Percentiles rank a stretch among this genome's conserved stretches.
phyloP scores from a whole-genome alignment of 1,139 yeast genomes.

The Arxiozyma telluris region DNA sequence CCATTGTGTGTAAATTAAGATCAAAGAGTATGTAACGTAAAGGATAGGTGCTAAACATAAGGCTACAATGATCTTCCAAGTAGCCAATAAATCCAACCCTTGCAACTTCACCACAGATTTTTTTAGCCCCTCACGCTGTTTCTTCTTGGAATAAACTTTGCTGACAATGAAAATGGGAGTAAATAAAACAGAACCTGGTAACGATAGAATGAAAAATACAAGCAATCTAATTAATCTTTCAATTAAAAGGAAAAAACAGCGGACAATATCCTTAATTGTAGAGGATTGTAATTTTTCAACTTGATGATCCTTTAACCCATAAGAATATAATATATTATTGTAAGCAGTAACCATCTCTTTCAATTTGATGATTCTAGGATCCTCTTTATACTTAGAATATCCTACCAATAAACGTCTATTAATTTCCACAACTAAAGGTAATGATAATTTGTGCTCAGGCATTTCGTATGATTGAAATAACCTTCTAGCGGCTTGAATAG shows the following conservation, averaged over 20 bases:
- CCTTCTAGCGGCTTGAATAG: slow-evolving; percentile 87
- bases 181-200: slow-evolving; percentile 80
- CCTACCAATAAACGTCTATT: slow-evolving; percentile 78
- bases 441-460: slow-evolving; percentile 48
- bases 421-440: slow-evolving; percentile 80
- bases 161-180: slow-evolving; percentile 83
- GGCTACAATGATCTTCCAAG: slow-evolving; percentile 89
- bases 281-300: slow-evolving; percentile 51
- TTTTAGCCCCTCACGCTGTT: slow-evolving; percentile 76
- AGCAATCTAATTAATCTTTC: slow-evolving; percentile 47
- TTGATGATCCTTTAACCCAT: slow-evolving; percentile 83
- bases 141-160: slow-evolving; percentile 56
- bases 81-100: slow-evolving; percentile 88
- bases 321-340: slow-evolving; percentile 54
- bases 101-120: slow-evolving; percentile 80
- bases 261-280: slow-evolving; percentile 37
- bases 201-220: slow-evolving; percentile 49
- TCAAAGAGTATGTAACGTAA: slow-evolving; percentile 66
- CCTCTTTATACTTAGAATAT: slow-evolving; percentile 62
- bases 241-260: slow-evolving; percentile 41
- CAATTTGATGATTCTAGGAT: slow-evolving; percentile 56
- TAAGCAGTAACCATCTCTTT: slow-evolving; percentile 56
- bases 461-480: slow-evolving; percentile 64
- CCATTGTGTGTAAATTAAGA: slow-evolving; percentile 39
- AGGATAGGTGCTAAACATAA: slow-evolving; percentile 83